A percentile compares a stretch with the other conserved stretches of the same genome.
Conservation (phyloP, 2,329 filamentous ascomycete genomes). For the Malbranchea zuffiana region DNA sequence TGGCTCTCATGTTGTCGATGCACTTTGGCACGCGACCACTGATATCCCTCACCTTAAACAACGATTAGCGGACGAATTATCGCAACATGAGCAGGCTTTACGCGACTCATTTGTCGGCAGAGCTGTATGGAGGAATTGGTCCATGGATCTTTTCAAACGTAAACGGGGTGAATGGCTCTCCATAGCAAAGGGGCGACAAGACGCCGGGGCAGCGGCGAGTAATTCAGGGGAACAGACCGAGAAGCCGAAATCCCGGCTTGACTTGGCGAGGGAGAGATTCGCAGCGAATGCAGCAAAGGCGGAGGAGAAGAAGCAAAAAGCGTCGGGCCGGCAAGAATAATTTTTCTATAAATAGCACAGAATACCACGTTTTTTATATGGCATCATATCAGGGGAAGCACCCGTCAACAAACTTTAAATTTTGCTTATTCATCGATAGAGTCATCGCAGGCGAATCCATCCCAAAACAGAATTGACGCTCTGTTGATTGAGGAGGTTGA, state of each 20-base stretch:
- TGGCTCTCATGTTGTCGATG: slow-evolving; percentile 58
- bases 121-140: slow-evolving; percentile 64
- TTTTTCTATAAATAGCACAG: no score
- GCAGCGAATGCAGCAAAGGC: slow-evolving; percentile 33
- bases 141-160: slow-evolving; percentile 59
- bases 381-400: no score
- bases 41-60: slow-evolving; percentile 58
- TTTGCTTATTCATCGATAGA: no score
- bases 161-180: slow-evolving; percentile 53
- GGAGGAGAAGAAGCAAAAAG: slow-evolving; percentile 21
- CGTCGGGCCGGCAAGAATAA: no score
- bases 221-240: slow-evolving; percentile 17
- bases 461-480: no score
- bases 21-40: slow-evolving; percentile 52
- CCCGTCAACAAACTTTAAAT: no score
- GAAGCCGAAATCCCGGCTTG: slow-evolving; percentile 41
- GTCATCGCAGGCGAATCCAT: no score
- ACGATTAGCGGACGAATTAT: slow-evolving; percentile 53
- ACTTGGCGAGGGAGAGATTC: slow-evolving; percentile 48
- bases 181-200: slow-evolving; percentile 44
- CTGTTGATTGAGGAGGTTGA: neutral
- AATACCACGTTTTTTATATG: no score
- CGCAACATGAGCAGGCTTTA: slow-evolving; percentile 47
- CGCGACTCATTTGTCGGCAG: slow-evolving; percentile 56
- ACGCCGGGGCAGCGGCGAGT: slow-evolving; percentile 14